Conservation (phyloP, 202 grass and related monocot genomes). For the Panicum hallii region DNA sequence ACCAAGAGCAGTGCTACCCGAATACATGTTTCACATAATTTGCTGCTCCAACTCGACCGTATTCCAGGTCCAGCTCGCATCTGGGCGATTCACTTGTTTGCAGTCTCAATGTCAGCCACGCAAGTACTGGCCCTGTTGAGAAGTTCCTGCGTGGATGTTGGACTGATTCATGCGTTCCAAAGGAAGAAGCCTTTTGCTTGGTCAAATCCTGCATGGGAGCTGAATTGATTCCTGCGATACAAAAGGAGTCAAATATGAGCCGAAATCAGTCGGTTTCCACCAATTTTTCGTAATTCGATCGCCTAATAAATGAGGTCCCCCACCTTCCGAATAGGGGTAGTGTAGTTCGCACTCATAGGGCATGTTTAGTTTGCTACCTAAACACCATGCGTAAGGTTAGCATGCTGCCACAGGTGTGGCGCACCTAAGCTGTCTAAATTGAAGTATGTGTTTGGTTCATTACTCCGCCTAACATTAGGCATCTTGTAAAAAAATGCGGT, state of each 20-base stretch:
- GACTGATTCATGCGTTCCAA: not conserved
- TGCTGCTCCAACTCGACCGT: no score
- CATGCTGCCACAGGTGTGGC: no score
- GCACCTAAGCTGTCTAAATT: no score
- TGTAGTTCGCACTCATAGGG: not conserved
- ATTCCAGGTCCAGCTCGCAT: no score
- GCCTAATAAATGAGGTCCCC: not conserved
- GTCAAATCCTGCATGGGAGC: not conserved
- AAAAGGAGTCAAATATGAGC: not conserved
- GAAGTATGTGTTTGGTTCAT: no score
- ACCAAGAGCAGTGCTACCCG: not conserved
- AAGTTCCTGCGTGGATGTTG: not conserved
- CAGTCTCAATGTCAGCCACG: not conserved
- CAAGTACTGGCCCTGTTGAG: not conserved
- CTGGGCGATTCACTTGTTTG: not conserved
- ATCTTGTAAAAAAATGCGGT: no score
- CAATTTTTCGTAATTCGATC: not conserved
- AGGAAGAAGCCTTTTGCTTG: no score
- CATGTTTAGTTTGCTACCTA: no score
- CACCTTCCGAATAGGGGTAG: not conserved
- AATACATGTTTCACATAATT: not conserved
- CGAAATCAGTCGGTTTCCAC: not conserved
- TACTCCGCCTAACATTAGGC: no score
- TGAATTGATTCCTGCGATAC: not conserved
- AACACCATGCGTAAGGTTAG: no score